Base-by-base conservation (phyloP, 2,329 filamentous ascomycete genomes). In the Byssochlamys sp. region DNA sequence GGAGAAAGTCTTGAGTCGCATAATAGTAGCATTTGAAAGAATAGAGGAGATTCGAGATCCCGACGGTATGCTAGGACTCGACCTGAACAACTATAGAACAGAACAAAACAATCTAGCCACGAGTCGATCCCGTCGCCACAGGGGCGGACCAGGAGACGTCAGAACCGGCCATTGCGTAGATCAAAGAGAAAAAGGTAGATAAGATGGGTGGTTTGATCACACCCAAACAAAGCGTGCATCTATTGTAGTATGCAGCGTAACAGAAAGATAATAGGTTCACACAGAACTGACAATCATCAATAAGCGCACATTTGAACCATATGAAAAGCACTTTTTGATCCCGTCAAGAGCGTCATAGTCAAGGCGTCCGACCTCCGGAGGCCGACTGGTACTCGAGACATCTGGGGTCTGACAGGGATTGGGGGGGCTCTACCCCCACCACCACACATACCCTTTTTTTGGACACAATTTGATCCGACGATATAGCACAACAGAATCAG, bases 71-170 rank as follows among this genome's bases (percentile, higher is more conserved):
- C n/a, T 25, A 7, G 28, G 25, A 31, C 28, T 14, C 4, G 39
- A 45, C 39, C 39, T 45, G n/a, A 45, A 61, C 48, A 45, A 61
- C 48, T 54, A 26, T 45, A 53, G 55, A 50, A 61, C 60, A 64
- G 53, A 53, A 61, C 54, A 62, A 19, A 55, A 57, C 60, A 61
- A 57, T 45, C 65, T 62, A 66, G 75, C 76, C 76, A 78, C 78
- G 77, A 79, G 78, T 80, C 77, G 75, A 79, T 75, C 74, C 72
- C 62, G 56, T 49, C 24, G 31, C 52, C 61, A 53, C 29, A 58
- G 19, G 14, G 33, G 60, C 55, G 35, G 60, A 62, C 61, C 53
- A 70, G 75, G 76, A 79, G 77, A 80, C 77, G 68, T 79, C 77
- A 80, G 78, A 79, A 77, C 71, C 74, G 76, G 72, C 75, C 67